phyloP scores from a whole-genome alignment of 306 rosid genomes.

The Potentilla sterilis region DNA sequence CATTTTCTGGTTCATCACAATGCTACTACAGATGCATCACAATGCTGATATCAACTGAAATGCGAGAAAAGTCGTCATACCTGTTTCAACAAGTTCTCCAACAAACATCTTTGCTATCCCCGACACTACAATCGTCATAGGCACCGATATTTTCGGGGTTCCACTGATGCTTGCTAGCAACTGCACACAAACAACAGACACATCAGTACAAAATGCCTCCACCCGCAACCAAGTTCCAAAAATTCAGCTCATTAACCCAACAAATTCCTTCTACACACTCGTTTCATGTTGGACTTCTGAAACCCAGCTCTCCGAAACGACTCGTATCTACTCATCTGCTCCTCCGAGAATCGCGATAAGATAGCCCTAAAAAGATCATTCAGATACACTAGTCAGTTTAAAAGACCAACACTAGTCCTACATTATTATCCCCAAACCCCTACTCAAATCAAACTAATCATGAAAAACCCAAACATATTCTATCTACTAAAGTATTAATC shows the following conservation, averaged over 20 bases:
- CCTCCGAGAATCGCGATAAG: slow-evolving; percentile 76
- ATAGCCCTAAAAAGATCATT: slow-evolving; percentile 50
- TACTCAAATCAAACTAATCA: not conserved
- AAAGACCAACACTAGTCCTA: not conserved
- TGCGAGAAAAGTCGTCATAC: slow-evolving; percentile 29
- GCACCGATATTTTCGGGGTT: slow-evolving; percentile 78
- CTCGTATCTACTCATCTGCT: slow-evolving; percentile 94
- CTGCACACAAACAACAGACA: slow-evolving; percentile 38
- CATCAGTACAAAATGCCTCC: not conserved
- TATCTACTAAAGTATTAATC: not conserved
- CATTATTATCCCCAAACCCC: not conserved
- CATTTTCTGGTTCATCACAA: not conserved
- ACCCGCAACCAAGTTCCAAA: too few species aligned
- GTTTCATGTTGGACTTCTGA: slow-evolving; percentile 89
- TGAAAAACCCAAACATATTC: not conserved
- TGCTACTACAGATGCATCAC: not conserved
- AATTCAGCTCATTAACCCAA: too few species aligned
- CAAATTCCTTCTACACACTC: too few species aligned
- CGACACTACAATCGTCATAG: slow-evolving; percentile 86
- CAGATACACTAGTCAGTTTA: slow-evolving; percentile 14
- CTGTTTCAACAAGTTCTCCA: slow-evolving; percentile 92
- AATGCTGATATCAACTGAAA: not conserved
- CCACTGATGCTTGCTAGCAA: slow-evolving; percentile 80
- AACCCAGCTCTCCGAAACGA: slow-evolving; percentile 93
- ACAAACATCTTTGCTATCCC: slow-evolving; percentile 93